Conservation (phyloP, 2,329 filamentous ascomycete genomes). For the Fusarium coicis region DNA sequence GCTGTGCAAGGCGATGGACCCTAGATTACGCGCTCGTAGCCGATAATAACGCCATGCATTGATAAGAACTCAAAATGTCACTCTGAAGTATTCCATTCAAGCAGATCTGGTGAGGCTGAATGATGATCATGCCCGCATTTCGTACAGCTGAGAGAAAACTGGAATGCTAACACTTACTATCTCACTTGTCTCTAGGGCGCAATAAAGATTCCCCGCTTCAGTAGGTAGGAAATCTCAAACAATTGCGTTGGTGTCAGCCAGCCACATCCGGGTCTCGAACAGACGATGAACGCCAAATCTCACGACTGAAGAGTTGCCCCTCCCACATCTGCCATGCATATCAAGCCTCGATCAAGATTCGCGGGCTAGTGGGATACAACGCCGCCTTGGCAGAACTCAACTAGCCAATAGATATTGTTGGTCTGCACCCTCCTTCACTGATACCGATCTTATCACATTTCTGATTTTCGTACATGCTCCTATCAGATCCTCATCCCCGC, state of each 20-base stretch:
- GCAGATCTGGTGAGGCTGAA: not conserved
- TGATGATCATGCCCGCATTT: not conserved
- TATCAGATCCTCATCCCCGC: not conserved
- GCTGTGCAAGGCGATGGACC: too few relatives aligned
- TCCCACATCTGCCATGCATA: not conserved
- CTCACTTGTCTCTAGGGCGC: not conserved
- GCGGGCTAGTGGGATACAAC: not conserved
- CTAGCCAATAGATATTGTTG: not conserved
- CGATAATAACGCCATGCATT: not conserved
- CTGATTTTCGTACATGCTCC: not conserved
- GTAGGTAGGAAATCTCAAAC: not conserved
- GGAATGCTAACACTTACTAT: not conserved
- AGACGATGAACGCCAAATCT: not conserved
- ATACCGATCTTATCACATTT: not conserved
- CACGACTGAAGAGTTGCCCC: not conserved
- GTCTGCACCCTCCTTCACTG: not conserved
- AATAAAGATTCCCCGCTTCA: too few relatives aligned
- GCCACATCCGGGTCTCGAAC: not conserved
- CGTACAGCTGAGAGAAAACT: too few relatives aligned
- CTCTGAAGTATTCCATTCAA: not conserved
- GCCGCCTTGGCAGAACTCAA: fast-evolving
- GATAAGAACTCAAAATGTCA: too few relatives aligned
- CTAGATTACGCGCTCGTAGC: too few relatives aligned
- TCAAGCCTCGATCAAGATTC: not conserved
- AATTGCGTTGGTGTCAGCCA: not conserved